Conservation (phyloP, 1,139 yeast genomes). For the Taiozyma sp. region DNA sequence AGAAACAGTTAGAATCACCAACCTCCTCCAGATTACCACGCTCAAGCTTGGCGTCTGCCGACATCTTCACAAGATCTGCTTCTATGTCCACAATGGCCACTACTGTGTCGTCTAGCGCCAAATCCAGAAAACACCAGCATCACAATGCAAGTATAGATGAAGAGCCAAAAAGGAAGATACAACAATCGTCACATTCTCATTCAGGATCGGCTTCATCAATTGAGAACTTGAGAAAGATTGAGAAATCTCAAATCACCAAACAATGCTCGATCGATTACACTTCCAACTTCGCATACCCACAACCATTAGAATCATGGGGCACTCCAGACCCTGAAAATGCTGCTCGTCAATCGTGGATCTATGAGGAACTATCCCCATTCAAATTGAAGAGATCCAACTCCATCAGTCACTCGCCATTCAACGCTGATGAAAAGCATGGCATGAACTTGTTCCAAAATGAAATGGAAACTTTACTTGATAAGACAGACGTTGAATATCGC, state of each 20-base stretch:
- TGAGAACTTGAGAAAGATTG: slow-evolving; percentile 18
- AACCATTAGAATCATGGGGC: slow-evolving; percentile 13
- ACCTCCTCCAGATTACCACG: slow-evolving; percentile 7
- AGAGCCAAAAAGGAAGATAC: slow-evolving; percentile 6
- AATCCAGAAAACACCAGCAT: slow-evolving; percentile 6
- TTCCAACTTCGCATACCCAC: slow-evolving; percentile 3
- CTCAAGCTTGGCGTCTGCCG: slow-evolving; percentile 7
- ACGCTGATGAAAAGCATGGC: slow-evolving; percentile 4
- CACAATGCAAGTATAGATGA: not conserved
- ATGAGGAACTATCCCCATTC: slow-evolving; percentile 12
- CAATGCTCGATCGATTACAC: slow-evolving; percentile 14
- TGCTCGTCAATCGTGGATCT: slow-evolving; percentile 22
- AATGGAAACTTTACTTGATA: slow-evolving; percentile 10
- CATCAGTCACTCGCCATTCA: slow-evolving; percentile 7
- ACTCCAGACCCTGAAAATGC: slow-evolving; percentile 19
- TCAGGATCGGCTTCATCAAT: slow-evolving; percentile 16
- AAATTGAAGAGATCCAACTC: slow-evolving; percentile 8
- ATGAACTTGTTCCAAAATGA: slow-evolving; percentile 11
- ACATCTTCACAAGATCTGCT: slow-evolving; percentile 12
- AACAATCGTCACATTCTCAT: slow-evolving; percentile 11
- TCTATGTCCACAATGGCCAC: slow-evolving; percentile 17
- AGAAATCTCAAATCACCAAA: slow-evolving; percentile 17
- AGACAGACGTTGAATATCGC: slow-evolving; percentile 11
- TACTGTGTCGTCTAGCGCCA: slow-evolving; percentile 5
- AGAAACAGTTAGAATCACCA: slow-evolving; percentile 9